phyloP scores from a whole-genome alignment of 1,284 basidiomycete species.

The Inonotus obliquus region DNA sequence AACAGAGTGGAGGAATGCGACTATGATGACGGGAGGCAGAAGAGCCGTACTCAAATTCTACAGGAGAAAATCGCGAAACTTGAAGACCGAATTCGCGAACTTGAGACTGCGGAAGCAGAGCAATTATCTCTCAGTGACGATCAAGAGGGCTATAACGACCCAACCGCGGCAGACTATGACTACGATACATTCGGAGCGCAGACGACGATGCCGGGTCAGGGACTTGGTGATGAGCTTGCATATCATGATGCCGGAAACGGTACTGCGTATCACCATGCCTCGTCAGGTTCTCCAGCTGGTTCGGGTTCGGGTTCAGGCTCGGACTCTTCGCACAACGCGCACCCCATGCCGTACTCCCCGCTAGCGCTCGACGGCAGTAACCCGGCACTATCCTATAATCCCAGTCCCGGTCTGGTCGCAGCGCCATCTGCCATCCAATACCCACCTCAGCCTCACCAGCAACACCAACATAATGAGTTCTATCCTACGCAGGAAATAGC shows the following conservation, averaged over 20 bases:
- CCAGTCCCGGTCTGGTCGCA: not conserved
- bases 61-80: slow-evolving; percentile 51
- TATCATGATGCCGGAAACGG: not conserved
- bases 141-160: not conserved
- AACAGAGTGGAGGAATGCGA: slow-evolving; percentile 48
- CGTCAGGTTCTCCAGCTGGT: slow-evolving; percentile 1
- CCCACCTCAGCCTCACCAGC: not conserved
- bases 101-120: slow-evolving; percentile 33
- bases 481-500: not conserved
- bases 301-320: slow-evolving; percentile 10
- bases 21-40: slow-evolving; percentile 58
- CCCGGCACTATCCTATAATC: not conserved
- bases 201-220: not conserved
- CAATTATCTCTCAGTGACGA: not conserved
- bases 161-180: not conserved
- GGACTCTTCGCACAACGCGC: not conserved
- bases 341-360: not conserved
- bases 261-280: not conserved
- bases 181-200: too few species aligned
- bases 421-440: not conserved
- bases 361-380: not conserved
- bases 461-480: not conserved
- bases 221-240: not conserved
- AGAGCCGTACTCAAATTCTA: slow-evolving; percentile 56
- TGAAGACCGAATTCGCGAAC: slow-evolving; percentile 49